These are phyloP conservation scores for Tetrapisispora taiwanensis DNA, from an alignment of 805 yeast genomes.

Conservation along the genomic window DNA sequence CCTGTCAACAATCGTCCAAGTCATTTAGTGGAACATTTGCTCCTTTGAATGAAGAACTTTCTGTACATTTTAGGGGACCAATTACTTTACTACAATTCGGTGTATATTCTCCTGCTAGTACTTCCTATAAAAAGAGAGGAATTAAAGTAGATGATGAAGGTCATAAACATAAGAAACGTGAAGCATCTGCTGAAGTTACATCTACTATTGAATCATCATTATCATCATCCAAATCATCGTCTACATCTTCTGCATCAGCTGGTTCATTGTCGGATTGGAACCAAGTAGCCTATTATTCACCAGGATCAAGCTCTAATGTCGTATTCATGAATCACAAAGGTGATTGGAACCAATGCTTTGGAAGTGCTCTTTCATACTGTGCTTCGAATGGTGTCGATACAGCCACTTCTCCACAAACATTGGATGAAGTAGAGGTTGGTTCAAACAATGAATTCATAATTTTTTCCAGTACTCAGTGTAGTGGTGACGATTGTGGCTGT, in stretches of 20 bases:
- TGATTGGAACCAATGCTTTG: constrained; percentile 73
- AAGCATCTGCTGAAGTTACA: constrained; percentile 34
- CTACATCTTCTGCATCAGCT: constrained; percentile 23
- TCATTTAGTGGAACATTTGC: constrained; percentile 59
- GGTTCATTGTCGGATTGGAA: constrained; percentile 41
- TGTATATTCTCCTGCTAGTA: constrained; percentile 62
- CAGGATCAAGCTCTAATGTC: constrained; percentile 61
- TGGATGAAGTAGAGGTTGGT: constrained; percentile 54
- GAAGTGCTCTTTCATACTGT: constrained; percentile 83
- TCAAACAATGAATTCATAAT: constrained; percentile 76
- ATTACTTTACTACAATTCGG: constrained; percentile 58
- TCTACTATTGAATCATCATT: not conserved
- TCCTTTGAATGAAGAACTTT: constrained; percentile 58
- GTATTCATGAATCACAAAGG: constrained; percentile 83
- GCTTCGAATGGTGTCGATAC: constrained; percentile 68
- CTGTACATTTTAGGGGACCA: constrained; percentile 77
- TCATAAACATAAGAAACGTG: constrained; percentile 47
- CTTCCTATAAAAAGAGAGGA: constrained; percentile 37
- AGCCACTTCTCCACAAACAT: constrained; percentile 56
- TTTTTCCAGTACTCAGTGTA: constrained; percentile 59
- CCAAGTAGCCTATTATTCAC: constrained; percentile 63
- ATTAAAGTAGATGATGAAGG: constrained; percentile 24
- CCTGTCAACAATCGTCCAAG: constrained; percentile 47
- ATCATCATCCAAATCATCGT: not conserved
- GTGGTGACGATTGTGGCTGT: constrained; percentile 62